Base-by-base conservation (phyloP, 495 filamentous ascomycete species). In the Hypomontagnella submonticulosa region DNA sequence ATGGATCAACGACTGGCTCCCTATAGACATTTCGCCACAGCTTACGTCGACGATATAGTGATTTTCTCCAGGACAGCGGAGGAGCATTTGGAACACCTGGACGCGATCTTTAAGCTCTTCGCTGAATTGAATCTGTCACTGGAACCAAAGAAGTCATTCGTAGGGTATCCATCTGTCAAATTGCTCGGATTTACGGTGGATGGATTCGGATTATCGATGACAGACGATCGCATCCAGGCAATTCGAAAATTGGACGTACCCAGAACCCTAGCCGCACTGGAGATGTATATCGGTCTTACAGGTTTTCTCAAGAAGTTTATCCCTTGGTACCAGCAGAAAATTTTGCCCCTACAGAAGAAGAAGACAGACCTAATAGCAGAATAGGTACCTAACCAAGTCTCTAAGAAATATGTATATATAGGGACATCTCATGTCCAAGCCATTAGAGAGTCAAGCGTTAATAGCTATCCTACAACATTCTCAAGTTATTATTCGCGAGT, bases 21-120 rank as follows among this genome's bases (percentile, higher is more conserved):
- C 0, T 33, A 27, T 16, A 30, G 10, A 15, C 0, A 10, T 0
- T 57, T 47, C 12, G n/a, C 15, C 0, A 9, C 3, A 15, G 54
- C 54, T 8, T 51, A 60, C 11, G 12, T 60, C 0, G 46, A 60
- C n/a, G 56, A 60, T n/a, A n/a, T 60, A 1, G 56, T 50, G 1
- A 34, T 60, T 0, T 60, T 42, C 37, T n/a, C 6, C 46, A 11
- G 36, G 2, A 33, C 46, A n/a, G 20, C 18, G 2, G 56, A 60
- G 11, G 44, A 60, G 9, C 56, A 60, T 41, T 36, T 50, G 2
- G 0, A 4, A 11, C 56, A 60, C n/a, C 15, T 57, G 15, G 54
- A 47, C 0, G 4, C 13, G 10, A 38, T 58, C 20, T 48, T 58
- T 12, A 13, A 40, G 0, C 32, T 58, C 0, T 47, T 47, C 18